Evolutionary conservation across 352 stramenopile genomes (phyloP).

Genomic region (Pythium diclinum): DNA sequence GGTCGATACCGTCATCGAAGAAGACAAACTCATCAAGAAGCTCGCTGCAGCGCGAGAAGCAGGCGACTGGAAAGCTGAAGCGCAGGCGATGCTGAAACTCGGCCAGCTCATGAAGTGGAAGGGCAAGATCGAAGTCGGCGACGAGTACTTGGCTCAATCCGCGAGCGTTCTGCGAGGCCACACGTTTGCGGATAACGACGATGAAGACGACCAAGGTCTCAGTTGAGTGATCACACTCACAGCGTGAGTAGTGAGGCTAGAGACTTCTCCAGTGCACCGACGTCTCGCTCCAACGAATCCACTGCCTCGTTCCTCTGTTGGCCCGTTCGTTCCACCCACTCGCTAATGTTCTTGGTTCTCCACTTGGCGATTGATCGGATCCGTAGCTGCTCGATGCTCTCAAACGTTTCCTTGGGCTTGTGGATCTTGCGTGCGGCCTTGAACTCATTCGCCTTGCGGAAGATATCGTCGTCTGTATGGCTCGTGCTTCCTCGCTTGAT

Average conservation of each 20-base stretch:
- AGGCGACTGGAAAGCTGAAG: slow-evolving; percentile 63
- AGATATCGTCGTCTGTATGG: background rate
- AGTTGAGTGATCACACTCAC: background rate
- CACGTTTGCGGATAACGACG: slow-evolving; percentile 45
- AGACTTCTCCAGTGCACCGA: slow-evolving; percentile 14
- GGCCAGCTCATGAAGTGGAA: slow-evolving; percentile 80
- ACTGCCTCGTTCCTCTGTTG: slow-evolving; percentile 10
- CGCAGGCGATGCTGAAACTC: slow-evolving; percentile 58
- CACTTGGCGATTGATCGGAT: slow-evolving; percentile 21
- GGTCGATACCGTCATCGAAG: slow-evolving; percentile 68
- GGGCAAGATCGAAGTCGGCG: slow-evolving; percentile 39
- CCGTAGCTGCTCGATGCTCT: slow-evolving; percentile 20
- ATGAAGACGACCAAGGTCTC: slow-evolving; percentile 10
- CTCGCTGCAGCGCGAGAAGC: slow-evolving; percentile 38
- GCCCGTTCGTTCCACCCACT: slow-evolving; percentile 13
- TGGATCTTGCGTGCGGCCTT: slow-evolving; percentile 10
- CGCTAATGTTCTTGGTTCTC: slow-evolving; percentile 15
- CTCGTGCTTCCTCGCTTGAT: background rate
- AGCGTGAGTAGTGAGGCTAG: slow-evolving; percentile 1
- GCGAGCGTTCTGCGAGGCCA: slow-evolving; percentile 49
- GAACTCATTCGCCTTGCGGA: slow-evolving; percentile 18
- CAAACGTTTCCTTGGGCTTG: slow-evolving; percentile 20
- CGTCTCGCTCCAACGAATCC: slow-evolving; percentile 11
- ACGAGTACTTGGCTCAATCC: slow-evolving; percentile 51
- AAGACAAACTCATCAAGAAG: slow-evolving; percentile 66